phyloP scores from a whole-genome alignment of 441 rosid species.

The Mallotus repandus region DNA sequence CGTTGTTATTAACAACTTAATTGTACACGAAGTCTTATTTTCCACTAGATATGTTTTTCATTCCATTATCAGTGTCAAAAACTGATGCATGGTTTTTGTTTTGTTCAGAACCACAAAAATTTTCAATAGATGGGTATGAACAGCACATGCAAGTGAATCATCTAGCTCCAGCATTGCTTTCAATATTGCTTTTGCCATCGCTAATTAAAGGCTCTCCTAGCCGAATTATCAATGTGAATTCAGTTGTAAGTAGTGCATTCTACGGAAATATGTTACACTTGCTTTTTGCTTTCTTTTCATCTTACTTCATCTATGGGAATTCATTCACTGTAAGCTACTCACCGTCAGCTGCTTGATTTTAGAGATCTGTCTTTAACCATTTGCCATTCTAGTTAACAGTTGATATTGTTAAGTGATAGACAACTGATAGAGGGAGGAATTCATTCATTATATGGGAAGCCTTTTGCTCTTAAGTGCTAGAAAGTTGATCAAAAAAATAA shows the following conservation, averaged over 20 bases:
- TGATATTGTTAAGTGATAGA: not conserved
- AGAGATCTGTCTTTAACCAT: not conserved
- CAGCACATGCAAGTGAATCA: constrained; percentile 99
- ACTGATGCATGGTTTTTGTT: constrained; percentile 25
- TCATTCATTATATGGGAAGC: not conserved
- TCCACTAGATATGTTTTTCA: not conserved
- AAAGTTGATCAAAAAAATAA: not conserved
- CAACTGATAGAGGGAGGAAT: not conserved
- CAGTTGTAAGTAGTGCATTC: constrained; percentile 70
- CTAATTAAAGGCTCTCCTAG: constrained; percentile 92
- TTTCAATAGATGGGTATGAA: constrained; percentile 88
- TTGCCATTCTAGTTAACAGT: not conserved
- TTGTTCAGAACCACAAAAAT: constrained; percentile 72
- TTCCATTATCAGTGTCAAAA: not conserved
- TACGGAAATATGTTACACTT: not conserved
- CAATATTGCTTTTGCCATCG: constrained; percentile 87
- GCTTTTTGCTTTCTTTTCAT: not conserved
- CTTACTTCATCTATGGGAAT: not conserved
- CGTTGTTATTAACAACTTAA: too few species aligned
- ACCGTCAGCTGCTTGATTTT: not conserved
- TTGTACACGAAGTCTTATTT: too few species aligned
- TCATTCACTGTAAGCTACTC: too few species aligned
- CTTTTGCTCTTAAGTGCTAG: not conserved
- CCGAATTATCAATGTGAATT: constrained; percentile 89
- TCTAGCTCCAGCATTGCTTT: constrained; percentile 90